These are phyloP conservation scores for Solanum bukasovii DNA, from an alignment of 257 asterid genomes.

Conservation along the genomic window DNA sequence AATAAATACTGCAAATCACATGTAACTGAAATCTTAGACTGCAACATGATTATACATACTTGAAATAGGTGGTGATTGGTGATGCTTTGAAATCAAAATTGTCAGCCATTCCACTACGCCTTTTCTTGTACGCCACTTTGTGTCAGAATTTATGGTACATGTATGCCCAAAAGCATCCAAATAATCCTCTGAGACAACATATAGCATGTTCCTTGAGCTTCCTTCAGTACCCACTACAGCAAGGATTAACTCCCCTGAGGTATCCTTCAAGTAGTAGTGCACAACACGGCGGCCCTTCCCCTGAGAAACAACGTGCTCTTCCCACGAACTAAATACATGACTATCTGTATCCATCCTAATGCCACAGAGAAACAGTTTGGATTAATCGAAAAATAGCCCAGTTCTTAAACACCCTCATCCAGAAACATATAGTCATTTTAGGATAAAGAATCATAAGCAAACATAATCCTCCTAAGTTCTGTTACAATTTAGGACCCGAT, in stretches of 20 bases:
- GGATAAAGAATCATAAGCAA: background rate
- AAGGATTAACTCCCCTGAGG: background rate
- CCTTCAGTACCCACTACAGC: background rate
- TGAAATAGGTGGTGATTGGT: slow-evolving; percentile 17
- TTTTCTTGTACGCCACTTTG: slow-evolving; percentile 35
- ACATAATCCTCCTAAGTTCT: background rate
- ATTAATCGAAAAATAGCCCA: background rate
- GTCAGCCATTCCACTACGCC: slow-evolving; percentile 27
- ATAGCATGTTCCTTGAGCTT: no score
- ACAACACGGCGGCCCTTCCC: background rate
- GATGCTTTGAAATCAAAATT: slow-evolving; percentile 5
- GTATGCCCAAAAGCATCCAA: slow-evolving; percentile 7
- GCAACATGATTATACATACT: slow-evolving; percentile 13
- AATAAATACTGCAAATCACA: background rate
- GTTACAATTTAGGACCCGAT: background rate
- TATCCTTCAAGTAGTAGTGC: background rate
- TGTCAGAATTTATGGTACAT: slow-evolving; percentile 10
- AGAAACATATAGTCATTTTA: background rate
- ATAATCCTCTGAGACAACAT: background rate
- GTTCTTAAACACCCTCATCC: background rate
- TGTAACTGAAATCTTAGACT: background rate
- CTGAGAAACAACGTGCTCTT: background rate
- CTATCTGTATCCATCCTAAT: slow-evolving; percentile 25
- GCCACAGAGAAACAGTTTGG: background rate
- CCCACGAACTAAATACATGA: slow-evolving; percentile 17